These are phyloP conservation scores for Mrakia blollopis DNA, from an alignment of 768 basidiomycete genomes.

Conservation along the genomic window DNA sequence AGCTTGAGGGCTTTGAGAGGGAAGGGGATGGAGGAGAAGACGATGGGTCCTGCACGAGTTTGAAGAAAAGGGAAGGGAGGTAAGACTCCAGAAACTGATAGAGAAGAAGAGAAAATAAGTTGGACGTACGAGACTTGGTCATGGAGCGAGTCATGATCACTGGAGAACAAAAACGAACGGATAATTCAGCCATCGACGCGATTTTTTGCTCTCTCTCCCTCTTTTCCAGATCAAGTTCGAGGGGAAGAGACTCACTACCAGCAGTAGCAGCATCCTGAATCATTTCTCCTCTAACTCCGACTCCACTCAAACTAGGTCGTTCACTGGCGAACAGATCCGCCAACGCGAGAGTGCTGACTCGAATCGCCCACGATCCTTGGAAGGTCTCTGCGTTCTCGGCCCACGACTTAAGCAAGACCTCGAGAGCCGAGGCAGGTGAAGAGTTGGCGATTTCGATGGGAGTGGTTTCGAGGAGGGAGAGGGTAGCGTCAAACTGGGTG, in stretches of 20 bases:
- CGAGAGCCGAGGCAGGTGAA: constrained; percentile 51
- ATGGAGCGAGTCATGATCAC: constrained; percentile 96
- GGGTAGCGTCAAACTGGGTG: constrained; percentile 73
- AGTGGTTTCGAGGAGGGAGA: constrained; percentile 69
- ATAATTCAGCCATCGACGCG: neutral
- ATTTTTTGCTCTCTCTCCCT: no score
- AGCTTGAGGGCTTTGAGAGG: constrained; percentile 88
- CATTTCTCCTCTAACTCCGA: constrained; percentile 85
- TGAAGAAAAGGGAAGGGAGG: no score
- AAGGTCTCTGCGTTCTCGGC: constrained; percentile 91
- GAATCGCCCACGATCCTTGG: constrained; percentile 89
- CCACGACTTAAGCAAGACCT: constrained; percentile 86
- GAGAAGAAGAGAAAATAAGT: neutral
- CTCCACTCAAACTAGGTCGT: constrained; percentile 58
- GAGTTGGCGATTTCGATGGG: constrained; percentile 33
- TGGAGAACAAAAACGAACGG: constrained; percentile 42
- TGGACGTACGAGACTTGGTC: constrained; percentile 74
- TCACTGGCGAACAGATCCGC: constrained; percentile 58
- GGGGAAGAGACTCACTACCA: constrained; percentile 12
- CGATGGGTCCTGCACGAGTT: constrained; percentile 53
- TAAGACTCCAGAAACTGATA: neutral
- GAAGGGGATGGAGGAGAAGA: constrained; percentile 82
- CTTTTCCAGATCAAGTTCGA: neutral
- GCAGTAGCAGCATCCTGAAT: constrained; percentile 58
- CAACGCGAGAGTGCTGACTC: constrained; percentile 74